These are phyloP conservation scores for Coniferiporia weirii DNA, from an alignment of 1,284 basidiomycete genomes.

Conservation along the genomic window DNA sequence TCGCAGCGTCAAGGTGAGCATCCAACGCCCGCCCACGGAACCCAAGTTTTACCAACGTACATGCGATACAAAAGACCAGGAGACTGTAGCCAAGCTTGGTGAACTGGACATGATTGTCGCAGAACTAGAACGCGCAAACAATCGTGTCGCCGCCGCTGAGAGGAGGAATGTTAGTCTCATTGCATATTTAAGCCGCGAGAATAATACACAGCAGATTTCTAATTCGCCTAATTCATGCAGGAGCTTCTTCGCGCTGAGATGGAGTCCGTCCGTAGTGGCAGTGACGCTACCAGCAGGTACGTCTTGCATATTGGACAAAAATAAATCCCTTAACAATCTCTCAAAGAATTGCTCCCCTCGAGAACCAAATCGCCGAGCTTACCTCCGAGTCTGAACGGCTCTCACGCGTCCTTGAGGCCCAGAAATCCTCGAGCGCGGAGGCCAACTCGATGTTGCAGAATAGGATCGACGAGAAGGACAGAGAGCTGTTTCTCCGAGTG, in stretches of 20 bases:
- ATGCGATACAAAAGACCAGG: slow-evolving; percentile 66
- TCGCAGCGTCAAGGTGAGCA: slow-evolving; percentile 76
- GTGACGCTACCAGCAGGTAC: slow-evolving; percentile 70
- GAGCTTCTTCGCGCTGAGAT: slow-evolving; percentile 92
- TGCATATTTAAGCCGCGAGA: background rate
- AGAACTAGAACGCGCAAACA: slow-evolving; percentile 90
- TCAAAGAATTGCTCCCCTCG: slow-evolving; percentile 63
- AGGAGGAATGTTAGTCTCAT: slow-evolving; percentile 70
- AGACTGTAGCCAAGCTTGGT: slow-evolving; percentile 80
- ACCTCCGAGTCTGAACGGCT: slow-evolving; percentile 72
- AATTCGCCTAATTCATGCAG: slow-evolving; percentile 34
- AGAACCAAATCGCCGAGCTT: slow-evolving; percentile 65
- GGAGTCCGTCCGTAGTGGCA: slow-evolving; percentile 79
- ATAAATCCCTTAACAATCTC: slow-evolving; percentile 1
- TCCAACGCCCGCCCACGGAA: background rate
- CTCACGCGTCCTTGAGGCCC: slow-evolving; percentile 61
- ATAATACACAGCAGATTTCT: background rate
- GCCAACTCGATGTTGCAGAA: slow-evolving; percentile 45
- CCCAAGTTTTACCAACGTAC: background rate
- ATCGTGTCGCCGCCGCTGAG: slow-evolving; percentile 87
- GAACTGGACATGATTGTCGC: slow-evolving; percentile 91
- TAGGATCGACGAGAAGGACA: slow-evolving; percentile 54
- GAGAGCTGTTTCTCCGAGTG: slow-evolving; percentile 59
- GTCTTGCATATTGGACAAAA: slow-evolving; percentile 21
- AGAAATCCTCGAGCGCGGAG: slow-evolving; percentile 55